Evolutionary conservation across 176 grass and related monocot species (phyloP), one percentile per base, ranked within the genome.

Genomic region (Oryza longistaminata): DNA sequence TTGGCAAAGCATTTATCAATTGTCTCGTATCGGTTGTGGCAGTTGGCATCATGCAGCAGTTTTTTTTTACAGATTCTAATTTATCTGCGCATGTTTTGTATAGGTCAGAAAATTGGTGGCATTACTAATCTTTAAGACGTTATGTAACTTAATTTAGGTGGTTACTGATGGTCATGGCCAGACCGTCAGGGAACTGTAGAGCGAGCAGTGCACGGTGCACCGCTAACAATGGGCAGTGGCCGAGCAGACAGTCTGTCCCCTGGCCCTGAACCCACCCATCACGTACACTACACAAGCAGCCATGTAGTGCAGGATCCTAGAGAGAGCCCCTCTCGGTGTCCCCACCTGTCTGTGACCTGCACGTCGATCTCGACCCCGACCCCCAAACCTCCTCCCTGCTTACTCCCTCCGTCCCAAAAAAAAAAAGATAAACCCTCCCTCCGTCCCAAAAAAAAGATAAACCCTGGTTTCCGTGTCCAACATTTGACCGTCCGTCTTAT

Each of bases 241-340:
- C 46, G 19, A 58, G 53, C 19, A 58, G 58, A 31, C 3, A 31
- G n/a, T 8, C 3, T 70, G 78, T 66, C 37, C 39, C 61, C 61
- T 37, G 35, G 35, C 35, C 34, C 34, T 26, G 37, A 77, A 14
- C 44, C 26, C 66, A 68, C 6, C 40, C 40, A 33, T 62, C 26
- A 49, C 6, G 53, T 9, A 58, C 53, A 9, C 26, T 9, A 9
- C 53, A 58, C 26, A 49, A 8, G 29, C 26, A 67, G 64, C 27
- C 65, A 71, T 24, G 79, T 62, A 58, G 19, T 58, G n/a, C 58
- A 62, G 58, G 58, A 62, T 62, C 58, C 58, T 62, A 62, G n/a
- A 62, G 58, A 24, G 58, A 62, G 55, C 0, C 55, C 17, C 21
- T 58, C 17, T 58, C 17, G 19, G 19, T 60, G 55, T 60, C 55